Evolutionary conservation across 441 rosid species (phyloP), one percentile per base, ranked within the genome.

Genomic region (Syzygium malaccense): DNA sequence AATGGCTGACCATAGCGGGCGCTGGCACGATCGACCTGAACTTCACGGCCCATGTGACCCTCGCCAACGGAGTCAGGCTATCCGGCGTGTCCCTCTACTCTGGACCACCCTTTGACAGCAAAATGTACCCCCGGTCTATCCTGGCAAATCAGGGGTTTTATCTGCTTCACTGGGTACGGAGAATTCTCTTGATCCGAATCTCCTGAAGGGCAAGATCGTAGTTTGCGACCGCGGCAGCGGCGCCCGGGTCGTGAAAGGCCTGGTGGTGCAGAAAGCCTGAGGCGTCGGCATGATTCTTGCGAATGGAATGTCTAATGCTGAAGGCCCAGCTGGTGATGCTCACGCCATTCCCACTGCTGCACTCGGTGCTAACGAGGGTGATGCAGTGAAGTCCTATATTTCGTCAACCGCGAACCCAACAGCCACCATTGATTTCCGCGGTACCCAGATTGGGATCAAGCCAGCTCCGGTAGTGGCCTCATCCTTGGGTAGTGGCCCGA

Each of bases 401-500:
- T 91, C 94, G 6, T 87, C 94, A 2, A 80, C 90, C 2, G 54
- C 91, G 0, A 92, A 93, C 26, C 95, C 96, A 0, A 91, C 90
- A 0, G 97, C 96, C 1, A 95, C 99, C 1, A 93, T 97, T 19
- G 91, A 93, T 88, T 96, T 96, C 87, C 92, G 92, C 30, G 98
- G 98, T 3, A 97, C 99, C 1, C 89, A 94, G 8, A 88, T 97
- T 12, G 98, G 98, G 25, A 93, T 95, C 87, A 97, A 95, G 89
- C 98, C 98, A 8, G 96, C 99, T 7, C 98, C 96, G 0, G 93
- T 97, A 6, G 94, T 97, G 51, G 99, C 99, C 86, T 97, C 98
- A 14, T 96, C 96, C 92, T 95, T 96, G 0, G 96, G 93, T 19
- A 90, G 97, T 66, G 98, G 98, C 55, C 98, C 98, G 0, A 97